Conservation (phyloP, 208 protist genomes). For the Tetramitus jugosus region DNA sequence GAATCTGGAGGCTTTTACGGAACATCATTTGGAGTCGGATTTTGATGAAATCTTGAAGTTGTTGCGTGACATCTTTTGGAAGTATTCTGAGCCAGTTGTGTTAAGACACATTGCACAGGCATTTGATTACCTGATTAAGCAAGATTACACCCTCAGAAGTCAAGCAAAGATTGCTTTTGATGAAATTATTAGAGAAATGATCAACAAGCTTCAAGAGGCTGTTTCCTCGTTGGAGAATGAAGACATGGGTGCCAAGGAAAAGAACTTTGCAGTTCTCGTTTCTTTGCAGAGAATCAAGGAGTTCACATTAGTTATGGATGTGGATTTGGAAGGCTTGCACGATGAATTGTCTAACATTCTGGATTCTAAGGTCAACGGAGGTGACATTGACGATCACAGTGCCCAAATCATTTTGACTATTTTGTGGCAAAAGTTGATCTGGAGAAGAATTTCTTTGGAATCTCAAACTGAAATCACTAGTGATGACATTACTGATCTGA, state of each 20-base stretch:
- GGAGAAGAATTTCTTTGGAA: not conserved
- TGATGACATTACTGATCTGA: not conserved
- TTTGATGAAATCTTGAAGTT: not conserved
- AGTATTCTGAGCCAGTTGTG: not conserved
- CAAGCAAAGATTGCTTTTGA: not conserved
- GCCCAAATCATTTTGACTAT: not conserved
- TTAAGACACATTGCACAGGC: not conserved
- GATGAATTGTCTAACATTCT: not conserved
- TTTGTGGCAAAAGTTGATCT: not conserved
- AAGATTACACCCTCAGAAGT: not conserved
- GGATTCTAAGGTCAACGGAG: not conserved
- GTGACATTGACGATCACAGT: not conserved
- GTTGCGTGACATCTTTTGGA: not conserved
- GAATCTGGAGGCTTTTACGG: not conserved
- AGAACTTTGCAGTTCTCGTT: not conserved
- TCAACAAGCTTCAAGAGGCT: not conserved
- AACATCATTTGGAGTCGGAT: not conserved
- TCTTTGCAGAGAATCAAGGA: not conserved
- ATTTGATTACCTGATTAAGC: not conserved
- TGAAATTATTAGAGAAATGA: slow-evolving; percentile 6
- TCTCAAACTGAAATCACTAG: not conserved
- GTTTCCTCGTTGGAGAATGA: not conserved
- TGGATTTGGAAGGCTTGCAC: not conserved
- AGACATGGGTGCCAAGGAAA: not conserved
- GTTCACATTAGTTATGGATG: not conserved